Evolutionary conservation across 495 filamentous ascomycete genomes (phyloP), one percentile per base, ranked within the genome.

Genomic region (Hypoxylon subgilvum): DNA sequence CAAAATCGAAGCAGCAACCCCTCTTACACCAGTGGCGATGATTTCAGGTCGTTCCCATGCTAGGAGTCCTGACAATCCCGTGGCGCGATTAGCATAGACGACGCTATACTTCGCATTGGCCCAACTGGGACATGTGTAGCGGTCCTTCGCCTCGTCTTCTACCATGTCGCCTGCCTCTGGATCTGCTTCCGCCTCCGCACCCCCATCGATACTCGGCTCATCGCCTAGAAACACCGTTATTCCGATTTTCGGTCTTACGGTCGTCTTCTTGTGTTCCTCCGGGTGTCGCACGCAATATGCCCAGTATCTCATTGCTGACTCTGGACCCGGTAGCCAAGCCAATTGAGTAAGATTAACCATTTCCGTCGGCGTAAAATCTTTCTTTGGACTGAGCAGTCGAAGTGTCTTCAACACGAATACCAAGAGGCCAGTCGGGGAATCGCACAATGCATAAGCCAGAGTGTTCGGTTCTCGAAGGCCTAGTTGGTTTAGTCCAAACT

Each of bases 381-480:
- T 72, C 17, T 50, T 51, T 1, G 73, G 61, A 13, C 63, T 65
- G 16, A 68, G 61, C 10, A 63, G 50, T 19, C 69, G 53, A n/a
- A 82, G 63, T 6, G 56, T 68, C 43, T 71, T 71, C 36, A 77
- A 50, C 7, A 78, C 69, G 25, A 79, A 70, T 18, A 75, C 72
- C 18, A 83, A 56, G 27, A 82, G 67, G 5, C 80, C 80, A 6
- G 76, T 76, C 1, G 80, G 80, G 2, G 79, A 82, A 42, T 83
- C 80, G 49, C 79, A 82, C 2, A 83, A 60, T 4, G 78, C 80
- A 52, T 82, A 83, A 2, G 76, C 68, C 4, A 82, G 52, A 0
- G 78, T 81, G 32, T 80, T 77, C 0, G 78, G 78, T 27, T 81
- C 77, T 4, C 61, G 63, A 14, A 76, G 27, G 4, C 70, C 67